Evolutionary conservation across 1,284 basidiomycete species (phyloP), one percentile per base, ranked within the genome.

Genomic region (Nidula niveotomentosa): DNA sequence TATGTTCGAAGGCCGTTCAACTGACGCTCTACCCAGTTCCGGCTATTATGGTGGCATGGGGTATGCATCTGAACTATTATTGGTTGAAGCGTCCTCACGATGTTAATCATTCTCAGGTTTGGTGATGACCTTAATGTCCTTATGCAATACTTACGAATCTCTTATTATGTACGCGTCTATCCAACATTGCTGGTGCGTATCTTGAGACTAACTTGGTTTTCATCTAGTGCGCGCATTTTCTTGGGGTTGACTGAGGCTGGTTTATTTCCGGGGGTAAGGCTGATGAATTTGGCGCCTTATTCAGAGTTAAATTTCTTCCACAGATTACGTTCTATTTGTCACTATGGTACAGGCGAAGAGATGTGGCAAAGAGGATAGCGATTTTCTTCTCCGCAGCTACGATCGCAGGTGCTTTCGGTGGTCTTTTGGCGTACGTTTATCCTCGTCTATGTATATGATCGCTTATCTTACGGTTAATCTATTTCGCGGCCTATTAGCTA

Each of bases 371-470:
- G 51, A 73, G 82, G 18, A 75, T 84, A 36, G 81, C 83, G 2
- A 77, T 85, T 48, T 84, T 85, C 68, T 83, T 83, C 66, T 83
- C 82, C 13, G 80, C 81, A 36, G 80, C 82, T 12, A 82, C 80
- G 1, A 56, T 81, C 41, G 78, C 81, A 17, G 83, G 45, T 47
- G 72, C 72, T 23, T 74, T 74, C 48, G 70, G 73, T 56, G 71
- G 73, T 44, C 53, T 75, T 8, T 64, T 75, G 12, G 73, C 72
- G 66, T 72, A 41, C 54, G 66, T 63, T n/a, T 30, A 30, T 30
- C 30, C 30, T 6, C 5, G 30, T 30, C 30, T 30, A 6, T 30
- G 30, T 30, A 30, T 30, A 15, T 23, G 13, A 12, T 6, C 18
- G 18, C 18, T n/a, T 47, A 18, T 18, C 12, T n/a, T 41, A 17